Evolutionary conservation across 331 rosid species (phyloP), one percentile per base, ranked within the genome.

Genomic region (Malus hybrid): DNA sequence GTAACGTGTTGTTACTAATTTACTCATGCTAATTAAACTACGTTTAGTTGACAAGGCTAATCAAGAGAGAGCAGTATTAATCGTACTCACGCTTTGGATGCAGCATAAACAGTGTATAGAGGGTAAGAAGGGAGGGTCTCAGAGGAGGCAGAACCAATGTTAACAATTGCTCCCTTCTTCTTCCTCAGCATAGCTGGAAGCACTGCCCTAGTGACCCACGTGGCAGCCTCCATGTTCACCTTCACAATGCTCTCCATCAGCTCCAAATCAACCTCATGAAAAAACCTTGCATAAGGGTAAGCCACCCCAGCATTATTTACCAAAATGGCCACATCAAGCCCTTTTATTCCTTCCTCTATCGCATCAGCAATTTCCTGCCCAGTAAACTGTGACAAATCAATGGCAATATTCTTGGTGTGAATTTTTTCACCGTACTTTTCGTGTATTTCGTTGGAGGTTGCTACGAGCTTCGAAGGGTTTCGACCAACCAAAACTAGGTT

Each of bases 141-240:
- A 34, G 70, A 2, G 31, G 84, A 71, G 18, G 70, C 84, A 64
- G 84, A 81, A 42, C 84, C 81, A 76, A 81, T 66, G 60, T 76
- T 76, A 3, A 76, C 74, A 44, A 81, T 71, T 6, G 70, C 81
- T n/a, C 84, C 84, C 33, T 67, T 81, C 74, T 71, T 76, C 71
- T 72, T 65, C 74, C 34, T 71, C n/a, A 66, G 33, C 84, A 80
- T 80, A 18, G 39, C 52, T 0, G 77, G 80, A 63, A 80, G 74
- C 32, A 80, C 77, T 1, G 80, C 65, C 70, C 5, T 48, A 27
- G 77, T 76, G 24, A 76, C 19, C 80, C 84, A 75, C 27, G 77
- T 80, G 24, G 80, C 69, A 1, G 69, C 73, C 32, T 75, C 80
- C 18, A 71, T 44, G 42, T 80, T 80, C 27, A 80, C 84, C 44